Evolutionary conservation across 371 early-diverging fungal species (phyloP).

Genomic region (Mortierella sp.): DNA sequence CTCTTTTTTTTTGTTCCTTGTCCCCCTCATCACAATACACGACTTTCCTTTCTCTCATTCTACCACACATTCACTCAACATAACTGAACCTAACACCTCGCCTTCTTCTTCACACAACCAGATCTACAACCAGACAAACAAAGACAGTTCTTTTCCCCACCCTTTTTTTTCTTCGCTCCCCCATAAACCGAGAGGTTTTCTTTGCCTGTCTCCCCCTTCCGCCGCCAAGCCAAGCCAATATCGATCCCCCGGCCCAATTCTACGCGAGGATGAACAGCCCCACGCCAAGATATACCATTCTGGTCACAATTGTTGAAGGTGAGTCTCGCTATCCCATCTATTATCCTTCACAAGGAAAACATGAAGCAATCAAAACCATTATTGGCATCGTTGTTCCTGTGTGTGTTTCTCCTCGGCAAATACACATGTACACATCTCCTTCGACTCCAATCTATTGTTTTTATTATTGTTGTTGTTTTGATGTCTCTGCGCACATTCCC

Average conservation of each 20-base stretch:
- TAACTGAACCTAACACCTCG: not conserved
- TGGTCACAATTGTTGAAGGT: slow-evolving; percentile 55
- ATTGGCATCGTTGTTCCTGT: not conserved
- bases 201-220: slow-evolving; percentile 11
- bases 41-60: not conserved
- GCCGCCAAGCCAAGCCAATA: not conserved
- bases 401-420: not conserved
- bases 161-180: not conserved
- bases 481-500: not conserved
- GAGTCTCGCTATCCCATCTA: too few species aligned
- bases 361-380: too few species aligned
- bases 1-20: too few species aligned
- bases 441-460: not conserved
- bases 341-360: too few species aligned
- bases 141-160: not conserved
- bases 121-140: not conserved
- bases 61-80: not conserved
- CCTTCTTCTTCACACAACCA: not conserved
- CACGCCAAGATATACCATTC: slow-evolving; percentile 45
- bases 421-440: not conserved
- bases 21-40: too few species aligned
- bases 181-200: slow-evolving; percentile 7
- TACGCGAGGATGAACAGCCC: slow-evolving; percentile 32
- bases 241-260: not conserved
- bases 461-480: not conserved